Evolutionary conservation across 495 filamentous ascomycete genomes (phyloP).

Genomic region (Halenospora varia): DNA sequence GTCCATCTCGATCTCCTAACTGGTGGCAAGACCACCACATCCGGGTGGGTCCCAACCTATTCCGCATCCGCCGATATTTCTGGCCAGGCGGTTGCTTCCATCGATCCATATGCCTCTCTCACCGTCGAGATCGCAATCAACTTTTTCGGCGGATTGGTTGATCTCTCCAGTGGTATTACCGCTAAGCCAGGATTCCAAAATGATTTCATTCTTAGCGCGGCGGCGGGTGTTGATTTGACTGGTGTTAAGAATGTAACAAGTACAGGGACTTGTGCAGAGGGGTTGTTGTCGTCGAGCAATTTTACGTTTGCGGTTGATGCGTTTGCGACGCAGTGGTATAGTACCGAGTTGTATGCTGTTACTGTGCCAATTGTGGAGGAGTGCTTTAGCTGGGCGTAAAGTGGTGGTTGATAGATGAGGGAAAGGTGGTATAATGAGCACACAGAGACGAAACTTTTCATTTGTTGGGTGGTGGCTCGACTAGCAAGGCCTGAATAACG

Average conservation of each 20-base stretch:
- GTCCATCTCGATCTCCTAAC: constrained; percentile 29
- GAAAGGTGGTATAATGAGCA: constrained; percentile 22
- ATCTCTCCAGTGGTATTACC: constrained; percentile 23
- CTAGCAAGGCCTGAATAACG: no score
- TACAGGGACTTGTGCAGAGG: constrained; percentile 8
- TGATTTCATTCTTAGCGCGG: constrained; percentile 13
- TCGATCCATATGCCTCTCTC: constrained; percentile 15
- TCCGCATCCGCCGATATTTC: constrained; percentile 20
- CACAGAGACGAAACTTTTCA: not conserved
- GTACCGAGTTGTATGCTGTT: constrained; percentile 11
- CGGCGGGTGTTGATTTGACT: constrained; percentile 8
- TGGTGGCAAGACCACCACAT: constrained; percentile 14
- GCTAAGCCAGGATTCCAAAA: constrained; percentile 20
- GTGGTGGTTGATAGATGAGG: no score
- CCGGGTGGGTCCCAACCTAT: constrained; percentile 27
- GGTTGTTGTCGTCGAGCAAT: constrained; percentile 15
- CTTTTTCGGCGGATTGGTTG: constrained; percentile 19
- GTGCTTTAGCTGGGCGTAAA: constrained; percentile 19
- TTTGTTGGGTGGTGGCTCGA: no score
- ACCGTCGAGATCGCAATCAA: constrained; percentile 21
- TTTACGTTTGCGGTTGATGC: constrained; percentile 19
- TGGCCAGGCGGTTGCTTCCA: constrained; percentile 17
- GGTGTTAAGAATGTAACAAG: constrained; percentile 9
- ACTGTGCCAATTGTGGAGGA: constrained; percentile 16
- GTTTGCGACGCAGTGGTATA: constrained; percentile 22